These are phyloP conservation scores for Daphne laureola DNA, from an alignment of 441 rosid genomes.

Conservation along the genomic window DNA sequence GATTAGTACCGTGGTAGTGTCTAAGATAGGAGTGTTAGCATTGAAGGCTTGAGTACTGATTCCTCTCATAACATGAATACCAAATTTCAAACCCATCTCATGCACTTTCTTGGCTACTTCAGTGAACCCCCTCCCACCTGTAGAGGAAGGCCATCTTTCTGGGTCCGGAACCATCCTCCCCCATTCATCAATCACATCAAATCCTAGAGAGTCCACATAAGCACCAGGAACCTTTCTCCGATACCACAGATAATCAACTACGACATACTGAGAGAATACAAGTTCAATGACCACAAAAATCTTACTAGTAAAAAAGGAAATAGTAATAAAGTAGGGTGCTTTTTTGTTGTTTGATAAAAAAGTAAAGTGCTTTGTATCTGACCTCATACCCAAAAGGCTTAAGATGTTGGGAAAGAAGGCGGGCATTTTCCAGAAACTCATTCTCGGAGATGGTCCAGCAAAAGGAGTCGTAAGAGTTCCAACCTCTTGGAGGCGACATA, in stretches of 20 bases:
- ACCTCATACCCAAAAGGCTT: constrained; percentile 73
- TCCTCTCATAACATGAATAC: constrained; percentile 95
- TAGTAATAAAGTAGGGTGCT: background rate
- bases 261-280: constrained; percentile 57
- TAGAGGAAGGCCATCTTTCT: constrained; percentile 76
- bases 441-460: constrained; percentile 80
- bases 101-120: constrained; percentile 76
- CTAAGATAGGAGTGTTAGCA: constrained; percentile 65
- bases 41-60: constrained; percentile 84
- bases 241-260: constrained; percentile 96
- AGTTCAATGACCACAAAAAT: background rate
- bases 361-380: background rate
- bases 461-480: constrained; percentile 93
- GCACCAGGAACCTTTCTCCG: constrained; percentile 76
- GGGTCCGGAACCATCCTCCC: constrained; percentile 90
- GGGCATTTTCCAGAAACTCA: constrained; percentile 73
- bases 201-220: constrained; percentile 58
- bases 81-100: constrained; percentile 83
- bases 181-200: constrained; percentile 92
- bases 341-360: background rate
- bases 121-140: constrained; percentile 64
- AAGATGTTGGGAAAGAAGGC: constrained; percentile 54
- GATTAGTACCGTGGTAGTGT: constrained; percentile 37
- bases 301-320: constrained; percentile 2
- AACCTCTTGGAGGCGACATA: constrained; percentile 82